phyloP scores from a whole-genome alignment of 2,329 filamentous ascomycete species.

The Curvularia hawaiiensis region DNA sequence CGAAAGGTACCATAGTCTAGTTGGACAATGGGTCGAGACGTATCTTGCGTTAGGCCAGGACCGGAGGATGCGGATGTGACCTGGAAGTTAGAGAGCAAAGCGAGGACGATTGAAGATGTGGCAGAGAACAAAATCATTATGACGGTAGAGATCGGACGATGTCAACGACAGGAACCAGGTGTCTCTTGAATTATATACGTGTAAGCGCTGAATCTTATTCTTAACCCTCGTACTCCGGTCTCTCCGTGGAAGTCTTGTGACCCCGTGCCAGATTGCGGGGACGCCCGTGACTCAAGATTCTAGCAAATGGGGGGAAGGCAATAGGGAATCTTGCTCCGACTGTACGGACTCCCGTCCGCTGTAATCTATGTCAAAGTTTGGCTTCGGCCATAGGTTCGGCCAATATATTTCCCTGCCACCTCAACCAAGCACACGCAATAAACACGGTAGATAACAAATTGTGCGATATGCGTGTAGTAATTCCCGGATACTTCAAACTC shows the following conservation, averaged over 20 bases:
- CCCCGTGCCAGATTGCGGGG: constrained; percentile 12
- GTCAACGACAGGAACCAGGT: neutral
- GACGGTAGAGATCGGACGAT: neutral
- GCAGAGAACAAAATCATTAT: constrained; percentile 22
- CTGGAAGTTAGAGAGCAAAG: constrained; percentile 13
- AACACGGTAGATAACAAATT: neutral
- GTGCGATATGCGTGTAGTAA: neutral
- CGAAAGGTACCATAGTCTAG: too few relatives aligned
- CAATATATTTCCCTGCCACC: neutral
- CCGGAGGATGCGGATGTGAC: neutral
- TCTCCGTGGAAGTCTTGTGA: too few relatives aligned
- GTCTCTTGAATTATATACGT: neutral
- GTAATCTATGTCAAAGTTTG: constrained; percentile 1
- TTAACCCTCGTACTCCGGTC: neutral
- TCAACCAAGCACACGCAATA: neutral
- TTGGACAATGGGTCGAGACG: too few relatives aligned
- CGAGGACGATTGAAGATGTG: neutral
- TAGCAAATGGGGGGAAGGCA: too few relatives aligned
- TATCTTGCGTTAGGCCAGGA: too few relatives aligned
- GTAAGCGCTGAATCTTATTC: neutral
- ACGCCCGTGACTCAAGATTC: neutral
- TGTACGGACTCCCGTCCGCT: neutral
- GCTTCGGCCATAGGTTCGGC: neutral
- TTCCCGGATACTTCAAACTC: neutral
- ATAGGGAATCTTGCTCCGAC: neutral